phyloP scores from a whole-genome alignment of 1,139 yeast genomes.

The Pichia sp. region DNA sequence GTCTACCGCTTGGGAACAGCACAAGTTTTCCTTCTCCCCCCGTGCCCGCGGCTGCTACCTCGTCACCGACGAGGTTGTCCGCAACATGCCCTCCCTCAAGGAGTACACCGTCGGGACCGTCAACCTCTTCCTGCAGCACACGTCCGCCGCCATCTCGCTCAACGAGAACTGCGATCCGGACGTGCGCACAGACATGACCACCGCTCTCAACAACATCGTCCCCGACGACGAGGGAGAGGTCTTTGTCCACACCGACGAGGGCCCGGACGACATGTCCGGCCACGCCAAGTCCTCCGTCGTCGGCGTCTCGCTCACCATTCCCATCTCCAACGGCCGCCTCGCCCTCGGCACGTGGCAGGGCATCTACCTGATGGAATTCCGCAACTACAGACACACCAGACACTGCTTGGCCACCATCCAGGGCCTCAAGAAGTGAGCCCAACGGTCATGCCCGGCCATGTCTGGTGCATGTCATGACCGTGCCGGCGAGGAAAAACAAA shows the following conservation, averaged over 20 bases:
- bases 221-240: constrained; percentile 69
- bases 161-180: constrained; percentile 82
- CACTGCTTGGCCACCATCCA: constrained; percentile 69
- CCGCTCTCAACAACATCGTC: constrained; percentile 57
- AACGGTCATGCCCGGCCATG: neutral
- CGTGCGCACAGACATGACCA: constrained; percentile 64
- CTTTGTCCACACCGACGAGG: constrained; percentile 63
- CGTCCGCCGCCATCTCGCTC: constrained; percentile 70
- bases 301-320: constrained; percentile 64
- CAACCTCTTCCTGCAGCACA: constrained; percentile 69
- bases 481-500: neutral
- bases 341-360: constrained; percentile 88
- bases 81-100: constrained; percentile 55
- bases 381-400: constrained; percentile 59
- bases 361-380: constrained; percentile 67
- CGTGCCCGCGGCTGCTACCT: constrained; percentile 66
- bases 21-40: constrained; percentile 51
- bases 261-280: constrained; percentile 81
- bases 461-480: neutral
- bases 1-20: constrained; percentile 47
- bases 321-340: constrained; percentile 62
- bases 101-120: constrained; percentile 60
- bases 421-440: constrained; percentile 41
- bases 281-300: constrained; percentile 64
- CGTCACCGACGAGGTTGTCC: constrained; percentile 59